These are phyloP conservation scores for Botrytis cinerea DNA, from an alignment of 2,329 filamentous ascomycete species.

Conservation along the genomic window DNA sequence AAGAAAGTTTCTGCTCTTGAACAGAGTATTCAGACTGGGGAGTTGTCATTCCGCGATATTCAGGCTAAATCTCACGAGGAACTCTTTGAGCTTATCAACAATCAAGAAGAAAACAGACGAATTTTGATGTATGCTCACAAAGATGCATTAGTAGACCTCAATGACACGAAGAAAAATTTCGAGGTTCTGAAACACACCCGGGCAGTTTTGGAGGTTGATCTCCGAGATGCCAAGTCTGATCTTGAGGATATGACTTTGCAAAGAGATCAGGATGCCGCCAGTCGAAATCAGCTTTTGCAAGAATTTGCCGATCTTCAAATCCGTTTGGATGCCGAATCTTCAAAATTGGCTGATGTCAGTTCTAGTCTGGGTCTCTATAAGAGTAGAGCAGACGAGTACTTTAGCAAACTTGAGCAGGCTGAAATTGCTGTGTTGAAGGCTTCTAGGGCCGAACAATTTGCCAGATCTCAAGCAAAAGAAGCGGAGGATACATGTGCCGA, in stretches of 20 bases:
- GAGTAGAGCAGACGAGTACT: slow-evolving; percentile 91
- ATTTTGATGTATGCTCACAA: slow-evolving; percentile 83
- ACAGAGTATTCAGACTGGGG: slow-evolving; percentile 80
- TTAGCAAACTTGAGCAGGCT: slow-evolving; percentile 93
- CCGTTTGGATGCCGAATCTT: slow-evolving; percentile 83
- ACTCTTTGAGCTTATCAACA: slow-evolving; percentile 87
- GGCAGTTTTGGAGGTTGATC: slow-evolving; percentile 77
- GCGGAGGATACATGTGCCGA: slow-evolving; percentile 87
- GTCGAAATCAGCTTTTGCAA: slow-evolving; percentile 82
- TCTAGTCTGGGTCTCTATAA: slow-evolving; percentile 89
- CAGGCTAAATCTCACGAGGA: slow-evolving; percentile 94
- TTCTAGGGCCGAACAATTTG: slow-evolving; percentile 88
- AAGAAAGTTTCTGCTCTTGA: slow-evolving; percentile 91
- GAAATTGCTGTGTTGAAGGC: slow-evolving; percentile 95
- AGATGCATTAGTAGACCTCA: slow-evolving; percentile 78
- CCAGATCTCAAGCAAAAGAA: slow-evolving; percentile 84
- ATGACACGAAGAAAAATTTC: slow-evolving; percentile 82
- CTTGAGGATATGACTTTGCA: slow-evolving; percentile 76
- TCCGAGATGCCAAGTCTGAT: slow-evolving; percentile 81
- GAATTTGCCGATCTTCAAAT: slow-evolving; percentile 95
- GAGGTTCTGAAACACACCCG: slow-evolving; percentile 85
- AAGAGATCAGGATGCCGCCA: slow-evolving; percentile 84
- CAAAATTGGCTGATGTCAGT: slow-evolving; percentile 78
- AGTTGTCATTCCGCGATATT: slow-evolving; percentile 85
- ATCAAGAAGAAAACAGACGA: slow-evolving; percentile 85